Base-by-base conservation (phyloP, 495 filamentous ascomycete genomes). In the Immersiella caudata region DNA sequence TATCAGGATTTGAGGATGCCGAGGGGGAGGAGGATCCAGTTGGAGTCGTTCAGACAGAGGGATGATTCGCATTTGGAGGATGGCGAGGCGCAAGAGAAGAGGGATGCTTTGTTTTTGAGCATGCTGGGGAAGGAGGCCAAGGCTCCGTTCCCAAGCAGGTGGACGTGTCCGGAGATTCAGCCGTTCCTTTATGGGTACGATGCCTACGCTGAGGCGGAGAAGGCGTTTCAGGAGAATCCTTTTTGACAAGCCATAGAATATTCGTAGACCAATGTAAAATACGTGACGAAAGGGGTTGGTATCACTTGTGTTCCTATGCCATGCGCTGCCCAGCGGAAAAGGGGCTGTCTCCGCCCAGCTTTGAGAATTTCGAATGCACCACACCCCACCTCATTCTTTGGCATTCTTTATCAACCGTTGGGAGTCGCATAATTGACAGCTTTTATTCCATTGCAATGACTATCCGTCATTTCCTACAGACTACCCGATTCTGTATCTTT, bases 1-100 rank as follows among this genome's bases (percentile, higher is more conserved):
- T 92, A 91, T 68, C 85, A 92, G 74, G 76, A 73, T 12, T 69
- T 89, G 66, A 79, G 89, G 35, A 91, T 90, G 77, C 79, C 79
- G 21, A 73, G 89, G 52, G 86, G 87, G 4, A 79, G 60, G 85
- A 84, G 74, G 55, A 84, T 87, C 66, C 84, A 86, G 21, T 75
- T 80, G 21, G 87, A 81, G 66, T 82, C 79, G 0, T 84, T 83
- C 29, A 78, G 69, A 46, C 73, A 88, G 80, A 73, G 87, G 57
- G 79, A 88, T 54, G 81, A 85, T 49, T 89, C 86, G 68, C 89
- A 91, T 69, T 67, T 91, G 66, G 75, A 71, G 9, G 82, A 90
- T 67, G 87, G 87, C 0, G 74, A 79, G n/a, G 78, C 77, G 51
- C 87, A 89, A 67, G 75, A 81, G 65, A 77, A 79, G 36, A 75